Base-by-base conservation (phyloP, 2,329 filamentous ascomycete species). In the Fusarium sp. region DNA sequence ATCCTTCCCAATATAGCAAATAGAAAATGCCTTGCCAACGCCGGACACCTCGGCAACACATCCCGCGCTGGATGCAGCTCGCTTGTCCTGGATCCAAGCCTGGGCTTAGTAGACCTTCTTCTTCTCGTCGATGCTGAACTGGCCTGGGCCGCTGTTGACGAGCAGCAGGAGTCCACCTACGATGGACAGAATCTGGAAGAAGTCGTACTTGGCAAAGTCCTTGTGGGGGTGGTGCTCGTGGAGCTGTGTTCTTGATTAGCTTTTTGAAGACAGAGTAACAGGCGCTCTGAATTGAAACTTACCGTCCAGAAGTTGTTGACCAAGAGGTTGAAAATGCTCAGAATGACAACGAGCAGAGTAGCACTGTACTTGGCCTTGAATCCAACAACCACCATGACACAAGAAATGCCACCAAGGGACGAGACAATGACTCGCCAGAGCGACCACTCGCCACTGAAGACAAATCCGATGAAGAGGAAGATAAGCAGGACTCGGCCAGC, bases 221-320 rank as follows among this genome's bases (percentile, higher is more conserved):
- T 98, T 98, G 87, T 98, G 95, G 47, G 96, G 96, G 85, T 99
- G 96, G 83, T 97, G 92, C 72, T 95, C 91, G 84, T 98, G 95
- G 71, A 99, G 93, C 92, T 97, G 70, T 19, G 4, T 44, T 43
- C 26, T 11, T 59, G 14, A 32, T 68, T 56, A 61, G 52, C n/a
- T 30, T 44, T 39, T 24, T 26, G 20, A 14, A n/a, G 30, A 26
- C 4, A n/a, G 6, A 10, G 39, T n/a, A 21, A 8, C 17, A 43
- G 28, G 43, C 28, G 15, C 12, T 23, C 23, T 17, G 2, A 14
- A 12, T 34, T 42, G 8, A 9, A 45, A 76, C 93, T 85, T 86
- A 97, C 94, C 77, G 94, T 98, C 96, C 96, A 99, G 86, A 97
- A 99, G 88, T 98, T 99, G 89, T 99, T 99, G 74, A 98, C 96